Base-by-base conservation (phyloP, 257 asterid species). In the Solanum peruvianum region DNA sequence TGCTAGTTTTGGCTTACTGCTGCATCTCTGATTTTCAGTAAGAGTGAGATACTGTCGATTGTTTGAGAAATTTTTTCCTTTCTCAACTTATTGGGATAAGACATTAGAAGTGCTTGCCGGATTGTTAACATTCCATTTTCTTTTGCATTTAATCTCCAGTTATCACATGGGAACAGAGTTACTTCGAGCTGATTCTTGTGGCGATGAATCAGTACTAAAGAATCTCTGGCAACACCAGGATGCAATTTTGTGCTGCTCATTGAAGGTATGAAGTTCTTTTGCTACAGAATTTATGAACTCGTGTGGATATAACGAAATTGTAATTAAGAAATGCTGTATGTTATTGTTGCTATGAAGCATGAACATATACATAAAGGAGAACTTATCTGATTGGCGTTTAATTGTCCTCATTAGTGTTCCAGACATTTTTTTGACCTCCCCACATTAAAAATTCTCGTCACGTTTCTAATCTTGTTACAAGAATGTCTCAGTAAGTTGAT, bases 151-250 rank as follows among this genome's bases (percentile, higher is more conserved):
- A 27, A 2, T 89, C 85, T 86, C 83, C 94, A 97, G 99, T 89
- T 92, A 86, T 87, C 98, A 97, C 81, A 71, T 90, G 21, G 99
- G 99, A 71, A 88, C 92, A 2, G 99, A 97, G 78, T 90, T 97
- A 90, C 90, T 96, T 49, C 86, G 91, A 73, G 82, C 90, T 11
- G 98, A 93, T 33, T 88, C 95, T 80, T 20, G 86, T 23, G 90
- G 91, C 25, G 90, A 93, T 78, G 99, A 96, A 87, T 92, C 92
- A 2, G 85, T 97, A 23, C 85, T 97, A 52, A 96, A 97, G 87
- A 75, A 96, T 60, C 98, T 97, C 62, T 97, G 99, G 99, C 98
- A 93, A 41, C 99, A 97, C 87, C 98, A 93, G 75, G 99, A 97
- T 77, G 98, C 99, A 83, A 91, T 97, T 37, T 88, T 97, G 69